Percentiles rank a stretch among this genome's conserved stretches.
These are phyloP conservation scores for Agaricus sinodeliciosus DNA, from an alignment of 768 basidiomycete species.

Conservation along the genomic window DNA sequence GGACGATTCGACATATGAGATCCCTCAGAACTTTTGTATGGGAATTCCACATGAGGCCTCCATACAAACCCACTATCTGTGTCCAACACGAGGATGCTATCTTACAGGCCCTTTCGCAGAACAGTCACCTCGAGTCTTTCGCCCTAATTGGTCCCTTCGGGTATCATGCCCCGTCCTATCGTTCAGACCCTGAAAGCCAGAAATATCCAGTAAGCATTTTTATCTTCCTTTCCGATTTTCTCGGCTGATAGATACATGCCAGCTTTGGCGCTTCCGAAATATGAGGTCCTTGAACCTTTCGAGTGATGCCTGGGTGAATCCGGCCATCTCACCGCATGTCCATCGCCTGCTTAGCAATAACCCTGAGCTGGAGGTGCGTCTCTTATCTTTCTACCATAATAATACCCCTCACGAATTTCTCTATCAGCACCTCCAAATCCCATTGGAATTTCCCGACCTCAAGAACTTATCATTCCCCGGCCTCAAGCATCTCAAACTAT, in stretches of 20 bases:
- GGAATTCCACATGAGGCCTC: constrained; percentile 23
- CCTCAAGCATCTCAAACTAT: constrained; percentile 34
- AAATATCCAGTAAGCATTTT: constrained; percentile 32
- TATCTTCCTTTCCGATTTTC: not conserved
- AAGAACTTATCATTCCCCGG: constrained; percentile 30
- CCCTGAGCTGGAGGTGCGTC: constrained; percentile 23
- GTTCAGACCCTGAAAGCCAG: constrained; percentile 21
- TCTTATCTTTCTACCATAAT: not conserved
- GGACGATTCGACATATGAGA: constrained; percentile 35
- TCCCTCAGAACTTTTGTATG: constrained; percentile 37
- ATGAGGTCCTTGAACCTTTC: constrained; percentile 22
- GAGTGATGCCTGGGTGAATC: constrained; percentile 24
- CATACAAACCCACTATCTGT: constrained; percentile 22
- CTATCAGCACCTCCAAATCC: constrained; percentile 35
- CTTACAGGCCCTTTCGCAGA: constrained; percentile 23
- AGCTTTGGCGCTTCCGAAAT: constrained; percentile 27
- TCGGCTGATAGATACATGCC: constrained; percentile 1
- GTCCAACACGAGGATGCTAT: constrained; percentile 33
- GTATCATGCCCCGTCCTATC: constrained; percentile 24
- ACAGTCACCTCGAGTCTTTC: constrained; percentile 26
- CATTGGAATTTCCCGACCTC: constrained; percentile 36
- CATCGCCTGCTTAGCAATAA: constrained; percentile 21
- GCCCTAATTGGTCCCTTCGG: constrained; percentile 33
- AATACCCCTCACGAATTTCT: not conserved
- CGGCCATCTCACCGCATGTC: constrained; percentile 23